Evolutionary conservation across 2,329 filamentous ascomycete species (phyloP).

Genomic region (Cladophialophora psammophila): DNA sequence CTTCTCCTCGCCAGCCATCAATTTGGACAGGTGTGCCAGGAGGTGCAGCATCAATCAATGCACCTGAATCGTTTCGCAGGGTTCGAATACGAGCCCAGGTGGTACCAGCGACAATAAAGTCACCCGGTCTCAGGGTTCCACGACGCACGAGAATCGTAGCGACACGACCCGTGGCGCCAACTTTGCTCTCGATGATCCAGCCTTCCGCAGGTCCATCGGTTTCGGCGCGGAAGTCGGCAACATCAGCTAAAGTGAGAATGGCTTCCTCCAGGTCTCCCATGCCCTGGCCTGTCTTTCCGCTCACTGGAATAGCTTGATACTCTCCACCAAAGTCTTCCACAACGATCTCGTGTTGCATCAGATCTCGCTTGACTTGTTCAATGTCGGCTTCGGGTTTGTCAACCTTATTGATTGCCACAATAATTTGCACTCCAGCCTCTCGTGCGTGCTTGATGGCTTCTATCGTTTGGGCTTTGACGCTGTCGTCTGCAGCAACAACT

Average conservation of each 20-base stretch:
- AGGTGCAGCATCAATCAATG: slow-evolving; percentile 72
- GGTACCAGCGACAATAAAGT: slow-evolving; percentile 84
- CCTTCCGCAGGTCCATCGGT: slow-evolving; percentile 80
- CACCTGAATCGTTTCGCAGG: slow-evolving; percentile 83
- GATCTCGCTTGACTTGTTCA: slow-evolving; percentile 85
- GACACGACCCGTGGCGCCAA: slow-evolving; percentile 82
- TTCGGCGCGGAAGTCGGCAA: slow-evolving; percentile 88
- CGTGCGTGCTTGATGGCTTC: slow-evolving; percentile 95
- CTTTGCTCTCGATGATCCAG: slow-evolving; percentile 90
- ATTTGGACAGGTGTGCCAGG: slow-evolving; percentile 92
- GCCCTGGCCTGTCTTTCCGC: slow-evolving; percentile 89
- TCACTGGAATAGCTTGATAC: slow-evolving; percentile 88
- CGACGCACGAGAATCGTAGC: slow-evolving; percentile 89
- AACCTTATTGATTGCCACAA: slow-evolving; percentile 97
- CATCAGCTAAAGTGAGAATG: slow-evolving; percentile 82
- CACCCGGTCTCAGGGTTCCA: slow-evolving; percentile 81
- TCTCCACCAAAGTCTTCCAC: slow-evolving; percentile 96
- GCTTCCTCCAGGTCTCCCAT: slow-evolving; percentile 94
- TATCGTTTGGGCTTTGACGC: slow-evolving; percentile 94
- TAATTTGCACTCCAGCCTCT: slow-evolving; percentile 86
- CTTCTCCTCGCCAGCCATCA: slow-evolving; percentile 84
- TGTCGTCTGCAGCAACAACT: slow-evolving; percentile 95
- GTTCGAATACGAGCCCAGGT: slow-evolving; percentile 87
- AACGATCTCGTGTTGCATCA: slow-evolving; percentile 81
- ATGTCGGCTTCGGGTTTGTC: slow-evolving; percentile 85